phyloP scores from a whole-genome alignment of 768 basidiomycete genomes.

The Suillus sp. region DNA sequence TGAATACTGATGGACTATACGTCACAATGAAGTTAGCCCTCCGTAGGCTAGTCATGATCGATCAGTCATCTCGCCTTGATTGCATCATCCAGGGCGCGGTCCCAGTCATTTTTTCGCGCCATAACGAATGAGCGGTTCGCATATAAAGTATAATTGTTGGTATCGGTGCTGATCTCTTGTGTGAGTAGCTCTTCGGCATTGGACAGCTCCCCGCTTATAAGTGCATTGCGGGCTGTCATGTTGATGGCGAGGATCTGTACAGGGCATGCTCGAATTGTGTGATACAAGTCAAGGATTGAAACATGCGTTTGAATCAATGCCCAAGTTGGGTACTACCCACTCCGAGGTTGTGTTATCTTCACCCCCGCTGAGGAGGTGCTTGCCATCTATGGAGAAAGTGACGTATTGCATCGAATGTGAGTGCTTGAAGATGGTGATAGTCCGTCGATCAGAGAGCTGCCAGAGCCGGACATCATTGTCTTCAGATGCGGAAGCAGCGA shows the following conservation, averaged over 20 bases:
- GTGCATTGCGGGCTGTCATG: not conserved
- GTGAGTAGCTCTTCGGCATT: not conserved
- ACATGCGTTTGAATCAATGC: not conserved
- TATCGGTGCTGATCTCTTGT: not conserved
- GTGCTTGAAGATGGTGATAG: not conserved
- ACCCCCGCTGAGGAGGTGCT: not conserved
- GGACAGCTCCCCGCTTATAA: not conserved
- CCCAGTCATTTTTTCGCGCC: not conserved
- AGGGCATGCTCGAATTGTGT: not conserved
- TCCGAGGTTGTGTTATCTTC: not conserved
- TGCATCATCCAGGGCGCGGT: not conserved
- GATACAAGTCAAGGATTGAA: not conserved
- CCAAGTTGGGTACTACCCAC: not conserved
- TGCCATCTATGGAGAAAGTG: not conserved
- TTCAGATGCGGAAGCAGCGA: not conserved
- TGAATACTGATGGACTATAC: not conserved
- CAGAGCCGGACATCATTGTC: not conserved
- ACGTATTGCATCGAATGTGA: not conserved
- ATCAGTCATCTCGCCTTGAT: not conserved
- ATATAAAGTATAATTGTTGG: not conserved
- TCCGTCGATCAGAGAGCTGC: not conserved
- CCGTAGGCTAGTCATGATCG: not conserved
- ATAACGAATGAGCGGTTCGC: not conserved
- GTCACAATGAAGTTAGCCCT: not conserved
- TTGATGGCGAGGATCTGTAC: not conserved